phyloP scores from a whole-genome alignment of 805 yeast species.

The Millerago galiae region DNA sequence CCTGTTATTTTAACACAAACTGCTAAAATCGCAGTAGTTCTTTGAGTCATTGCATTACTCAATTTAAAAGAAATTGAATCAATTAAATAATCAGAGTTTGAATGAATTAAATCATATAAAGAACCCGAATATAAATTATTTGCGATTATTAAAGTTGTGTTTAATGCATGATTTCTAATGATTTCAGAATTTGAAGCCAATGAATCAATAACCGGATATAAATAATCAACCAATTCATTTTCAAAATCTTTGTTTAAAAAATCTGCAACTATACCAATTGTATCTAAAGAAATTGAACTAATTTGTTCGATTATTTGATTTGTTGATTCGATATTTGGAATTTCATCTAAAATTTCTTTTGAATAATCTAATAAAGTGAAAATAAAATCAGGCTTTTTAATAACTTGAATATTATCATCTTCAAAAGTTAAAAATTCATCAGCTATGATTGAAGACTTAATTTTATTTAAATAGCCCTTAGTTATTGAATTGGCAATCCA shows the following conservation, averaged over 20 bases:
- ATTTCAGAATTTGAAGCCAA: conserved; percentile 49
- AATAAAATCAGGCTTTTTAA: conserved; percentile 21
- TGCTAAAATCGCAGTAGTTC: conserved; percentile 64
- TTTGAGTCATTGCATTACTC: conserved; percentile 65
- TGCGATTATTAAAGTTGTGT: conserved; percentile 46
- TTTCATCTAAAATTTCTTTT: conserved; percentile 34
- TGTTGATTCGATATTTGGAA: conserved; percentile 18
- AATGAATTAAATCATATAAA: conserved; percentile 46
- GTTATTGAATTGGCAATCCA: conserved; percentile 35
- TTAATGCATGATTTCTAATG: conserved; percentile 45
- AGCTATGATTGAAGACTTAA: conserved; percentile 9
- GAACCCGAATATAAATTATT: conserved; percentile 48
- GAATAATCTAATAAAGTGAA: conserved; percentile 33
- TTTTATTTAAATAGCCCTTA: conserved; percentile 16
- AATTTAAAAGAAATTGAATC: conserved; percentile 71
- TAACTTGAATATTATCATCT: conserved; percentile 16
- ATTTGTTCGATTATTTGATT: conserved; percentile 11
- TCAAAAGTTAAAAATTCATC: conserved; percentile 28
- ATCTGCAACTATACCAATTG: conserved; percentile 32
- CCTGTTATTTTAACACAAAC: conserved; percentile 72
- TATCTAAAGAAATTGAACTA: conserved; percentile 35
- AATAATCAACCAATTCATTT: conserved; percentile 57
- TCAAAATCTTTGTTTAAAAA: conserved; percentile 23
- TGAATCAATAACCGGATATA: conserved; percentile 69
- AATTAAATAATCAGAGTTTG: conserved; percentile 73